These are phyloP conservation scores for Phaffia tasmanica DNA, from an alignment of 768 basidiomycete species.

Conservation along the genomic window DNA sequence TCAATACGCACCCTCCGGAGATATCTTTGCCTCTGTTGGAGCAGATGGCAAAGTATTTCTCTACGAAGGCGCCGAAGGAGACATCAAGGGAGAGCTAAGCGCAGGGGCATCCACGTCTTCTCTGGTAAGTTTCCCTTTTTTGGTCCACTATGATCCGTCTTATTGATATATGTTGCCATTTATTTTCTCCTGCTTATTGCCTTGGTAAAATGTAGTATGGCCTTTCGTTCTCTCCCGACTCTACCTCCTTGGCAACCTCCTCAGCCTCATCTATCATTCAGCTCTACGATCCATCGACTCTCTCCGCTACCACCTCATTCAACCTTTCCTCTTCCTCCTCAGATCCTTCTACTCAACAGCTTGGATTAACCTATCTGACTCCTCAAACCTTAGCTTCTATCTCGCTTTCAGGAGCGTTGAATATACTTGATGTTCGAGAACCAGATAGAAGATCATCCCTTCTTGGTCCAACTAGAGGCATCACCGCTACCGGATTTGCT, in stretches of 20 bases:
- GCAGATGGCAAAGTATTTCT: constrained; percentile 73
- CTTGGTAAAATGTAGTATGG: constrained; percentile 7
- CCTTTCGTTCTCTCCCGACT: constrained; percentile 24
- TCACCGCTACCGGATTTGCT: constrained; percentile 48
- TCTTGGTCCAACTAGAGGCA: constrained; percentile 68
- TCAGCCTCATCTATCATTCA: constrained; percentile 24
- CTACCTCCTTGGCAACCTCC: constrained; percentile 16
- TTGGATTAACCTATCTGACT: constrained; percentile 23
- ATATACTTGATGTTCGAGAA: constrained; percentile 64
- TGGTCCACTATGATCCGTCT: background rate
- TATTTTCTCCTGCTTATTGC: background rate
- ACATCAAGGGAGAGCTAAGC: constrained; percentile 51
- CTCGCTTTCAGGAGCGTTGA: constrained; percentile 69
- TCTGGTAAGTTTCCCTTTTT: constrained; percentile 4
- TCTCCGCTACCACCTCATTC: constrained; percentile 10
- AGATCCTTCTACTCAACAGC: constrained; percentile 16
- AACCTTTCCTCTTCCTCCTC: constrained; percentile 7
- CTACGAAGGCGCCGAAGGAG: constrained; percentile 82
- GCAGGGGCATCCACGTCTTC: constrained; percentile 15
- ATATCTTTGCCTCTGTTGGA: constrained; percentile 75
- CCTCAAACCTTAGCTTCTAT: constrained; percentile 37
- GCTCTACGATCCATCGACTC: constrained; percentile 17
- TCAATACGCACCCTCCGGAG: constrained; percentile 66
- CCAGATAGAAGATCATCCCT: constrained; percentile 45
- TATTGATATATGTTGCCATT: background rate